Conservation (phyloP, 139 green algal genomes). For the Ettlia oleoabundans region DNA sequence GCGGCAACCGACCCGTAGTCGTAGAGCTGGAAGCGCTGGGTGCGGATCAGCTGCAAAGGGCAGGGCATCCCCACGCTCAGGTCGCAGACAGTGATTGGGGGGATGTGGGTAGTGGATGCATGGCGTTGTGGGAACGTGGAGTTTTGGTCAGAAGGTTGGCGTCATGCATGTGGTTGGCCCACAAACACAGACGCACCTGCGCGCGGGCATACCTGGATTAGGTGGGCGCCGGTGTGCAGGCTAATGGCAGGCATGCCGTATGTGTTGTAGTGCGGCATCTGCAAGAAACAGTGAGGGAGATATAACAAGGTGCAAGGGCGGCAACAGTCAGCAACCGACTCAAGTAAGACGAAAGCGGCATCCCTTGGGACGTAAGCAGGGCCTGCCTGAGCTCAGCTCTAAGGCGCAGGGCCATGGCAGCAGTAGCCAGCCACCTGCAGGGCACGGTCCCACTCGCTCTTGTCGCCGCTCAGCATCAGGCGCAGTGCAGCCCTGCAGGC, state of each 20-base stretch:
- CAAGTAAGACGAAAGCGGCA: no score
- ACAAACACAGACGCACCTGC: no score
- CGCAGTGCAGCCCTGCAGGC: slow-evolving; percentile 35
- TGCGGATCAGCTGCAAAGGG: slow-evolving; percentile 45
- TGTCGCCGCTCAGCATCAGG: slow-evolving; percentile 72
- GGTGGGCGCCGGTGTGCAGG: no score
- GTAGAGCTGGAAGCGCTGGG: slow-evolving; percentile 78
- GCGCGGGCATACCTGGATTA: no score
- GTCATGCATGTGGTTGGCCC: no score
- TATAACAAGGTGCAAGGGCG: neutral
- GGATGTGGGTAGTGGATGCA: no score
- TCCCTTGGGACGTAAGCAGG: no score
- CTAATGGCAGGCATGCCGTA: slow-evolving; percentile 87
- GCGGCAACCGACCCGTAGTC: slow-evolving; percentile 74
- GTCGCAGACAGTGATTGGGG: neutral
- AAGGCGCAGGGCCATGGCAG: neutral
- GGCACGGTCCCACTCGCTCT: slow-evolving; percentile 83
- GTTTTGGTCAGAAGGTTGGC: no score
- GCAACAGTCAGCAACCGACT: neutral
- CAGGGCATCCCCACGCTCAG: neutral
- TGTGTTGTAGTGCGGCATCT: slow-evolving; percentile 90
- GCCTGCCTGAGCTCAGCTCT: no score
- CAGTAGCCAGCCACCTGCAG: slow-evolving; percentile 41
- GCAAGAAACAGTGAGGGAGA: no score
- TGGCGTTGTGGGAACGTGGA: no score